Evolutionary conservation across 306 rosid species (phyloP).

Genomic region (Hippophae gyantsensis): DNA sequence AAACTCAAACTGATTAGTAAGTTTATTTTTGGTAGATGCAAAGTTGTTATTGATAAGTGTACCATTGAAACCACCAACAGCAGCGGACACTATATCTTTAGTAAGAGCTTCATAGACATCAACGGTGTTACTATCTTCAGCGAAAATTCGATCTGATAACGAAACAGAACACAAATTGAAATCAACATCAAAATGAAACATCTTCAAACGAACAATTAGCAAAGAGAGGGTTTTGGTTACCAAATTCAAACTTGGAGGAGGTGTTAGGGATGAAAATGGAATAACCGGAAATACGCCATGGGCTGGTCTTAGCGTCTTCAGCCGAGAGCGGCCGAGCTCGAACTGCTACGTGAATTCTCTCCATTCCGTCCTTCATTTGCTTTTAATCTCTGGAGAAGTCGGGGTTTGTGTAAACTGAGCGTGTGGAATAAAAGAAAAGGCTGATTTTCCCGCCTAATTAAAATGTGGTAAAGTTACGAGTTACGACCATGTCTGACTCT

Average conservation of each 20-base stretch:
- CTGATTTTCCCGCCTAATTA: too few species aligned
- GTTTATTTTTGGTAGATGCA: background rate
- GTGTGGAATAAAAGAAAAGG: too few species aligned
- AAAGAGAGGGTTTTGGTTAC: conserved; percentile 20
- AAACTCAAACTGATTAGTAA: background rate
- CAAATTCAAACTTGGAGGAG: conserved; percentile 68
- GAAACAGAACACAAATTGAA: background rate
- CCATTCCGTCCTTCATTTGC: conserved; percentile 32
- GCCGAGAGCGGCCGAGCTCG: conserved; percentile 71
- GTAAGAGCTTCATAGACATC: conserved; percentile 72
- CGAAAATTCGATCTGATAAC: conserved; percentile 49
- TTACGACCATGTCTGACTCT: too few species aligned
- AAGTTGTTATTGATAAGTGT: background rate
- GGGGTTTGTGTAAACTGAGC: too few species aligned
- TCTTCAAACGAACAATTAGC: background rate
- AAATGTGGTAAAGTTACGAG: too few species aligned
- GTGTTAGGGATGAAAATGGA: conserved; percentile 56
- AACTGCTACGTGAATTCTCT: conserved; percentile 70
- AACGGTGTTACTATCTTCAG: conserved; percentile 42
- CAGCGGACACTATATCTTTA: conserved; percentile 63
- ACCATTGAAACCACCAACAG: conserved; percentile 90
- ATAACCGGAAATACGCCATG: conserved; percentile 65
- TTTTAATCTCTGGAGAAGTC: too few species aligned
- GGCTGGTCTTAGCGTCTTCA: conserved; percentile 60
- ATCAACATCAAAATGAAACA: background rate